These are phyloP conservation scores for Dothideomycetes sp. DNA, from an alignment of 2,329 filamentous ascomycete species.

Conservation along the genomic window DNA sequence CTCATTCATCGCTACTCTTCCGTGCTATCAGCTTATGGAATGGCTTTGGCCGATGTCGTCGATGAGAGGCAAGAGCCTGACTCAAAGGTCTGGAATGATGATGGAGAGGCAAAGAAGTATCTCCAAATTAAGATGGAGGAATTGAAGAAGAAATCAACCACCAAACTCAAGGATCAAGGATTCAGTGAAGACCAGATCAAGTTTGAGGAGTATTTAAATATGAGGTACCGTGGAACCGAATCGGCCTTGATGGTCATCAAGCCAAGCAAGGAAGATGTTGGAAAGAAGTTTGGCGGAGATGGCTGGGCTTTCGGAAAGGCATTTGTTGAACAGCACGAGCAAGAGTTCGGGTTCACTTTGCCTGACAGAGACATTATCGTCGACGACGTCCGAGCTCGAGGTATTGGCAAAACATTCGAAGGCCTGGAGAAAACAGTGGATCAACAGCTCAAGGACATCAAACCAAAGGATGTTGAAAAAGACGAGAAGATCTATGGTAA, in stretches of 20 bases:
- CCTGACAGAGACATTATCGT: slow-evolving; percentile 79
- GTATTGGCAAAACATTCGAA: slow-evolving; percentile 80
- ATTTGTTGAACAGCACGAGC: slow-evolving; percentile 78
- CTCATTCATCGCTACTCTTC: slow-evolving; percentile 81
- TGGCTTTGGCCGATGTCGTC: slow-evolving; percentile 87
- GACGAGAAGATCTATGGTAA: slow-evolving; percentile 57
- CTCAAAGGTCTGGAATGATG: slow-evolving; percentile 51
- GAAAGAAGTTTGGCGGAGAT: slow-evolving; percentile 52
- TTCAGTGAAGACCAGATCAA: slow-evolving; percentile 65
- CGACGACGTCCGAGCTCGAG: slow-evolving; percentile 79
- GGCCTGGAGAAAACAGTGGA: slow-evolving; percentile 75
- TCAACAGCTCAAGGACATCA: slow-evolving; percentile 65
- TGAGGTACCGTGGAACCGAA: slow-evolving; percentile 84
- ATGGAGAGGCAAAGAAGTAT: slow-evolving; percentile 48
- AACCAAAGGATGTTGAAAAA: slow-evolving; percentile 46
- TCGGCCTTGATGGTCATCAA: slow-evolving; percentile 84
- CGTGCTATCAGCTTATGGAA: slow-evolving; percentile 81
- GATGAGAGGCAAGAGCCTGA: slow-evolving; percentile 79
- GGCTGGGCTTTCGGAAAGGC: slow-evolving; percentile 77
- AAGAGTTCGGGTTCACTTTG: slow-evolving; percentile 87
- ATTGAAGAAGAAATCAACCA: slow-evolving; percentile 64
- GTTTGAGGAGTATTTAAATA: slow-evolving; percentile 89
- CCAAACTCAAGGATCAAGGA: slow-evolving; percentile 64
- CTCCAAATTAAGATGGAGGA: slow-evolving; percentile 67
- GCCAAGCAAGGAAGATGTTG: slow-evolving; percentile 53